Evolutionary conservation across 805 yeast genomes (phyloP).

Genomic region (Saccharomycopsis vini): DNA sequence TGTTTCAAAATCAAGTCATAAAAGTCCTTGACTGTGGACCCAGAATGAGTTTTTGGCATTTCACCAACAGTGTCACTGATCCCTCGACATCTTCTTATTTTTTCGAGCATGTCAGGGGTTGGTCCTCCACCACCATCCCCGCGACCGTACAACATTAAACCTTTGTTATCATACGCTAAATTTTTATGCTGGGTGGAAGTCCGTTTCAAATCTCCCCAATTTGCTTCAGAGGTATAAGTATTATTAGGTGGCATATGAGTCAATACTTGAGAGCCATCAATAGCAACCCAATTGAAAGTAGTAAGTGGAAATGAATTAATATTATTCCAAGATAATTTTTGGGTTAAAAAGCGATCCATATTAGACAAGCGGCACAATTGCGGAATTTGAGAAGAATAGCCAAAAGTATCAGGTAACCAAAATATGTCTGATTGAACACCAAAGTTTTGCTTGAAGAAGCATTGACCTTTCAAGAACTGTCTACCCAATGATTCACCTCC

Average conservation of each 20-base stretch:
- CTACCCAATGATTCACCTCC: constrained; percentile 83
- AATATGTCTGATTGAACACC: constrained; percentile 67
- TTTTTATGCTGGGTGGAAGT: constrained; percentile 78
- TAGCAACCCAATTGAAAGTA: constrained; percentile 91
- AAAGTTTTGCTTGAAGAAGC: constrained; percentile 72
- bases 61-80: constrained; percentile 69
- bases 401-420: constrained; percentile 98
- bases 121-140: constrained; percentile 99
- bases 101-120: constrained; percentile 85
- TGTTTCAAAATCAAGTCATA: constrained; percentile 54
- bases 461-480: constrained; percentile 85
- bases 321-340: constrained; percentile 93
- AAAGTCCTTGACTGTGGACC: constrained; percentile 70
- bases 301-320: constrained; percentile 83
- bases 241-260: constrained; percentile 98
- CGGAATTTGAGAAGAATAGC: constrained; percentile 91
- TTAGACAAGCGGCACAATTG: constrained; percentile 86
- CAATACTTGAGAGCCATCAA: constrained; percentile 87
- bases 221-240: constrained; percentile 88
- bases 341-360: constrained; percentile 78
- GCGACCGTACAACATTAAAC: constrained; percentile 76
- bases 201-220: constrained; percentile 85
- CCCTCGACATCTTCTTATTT: constrained; percentile 85
- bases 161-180: constrained; percentile 68
- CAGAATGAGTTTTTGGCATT: constrained; percentile 75